phyloP scores from a whole-genome alignment of 352 stramenopile genomes.

The Phytophthora fragariaefolia region DNA sequence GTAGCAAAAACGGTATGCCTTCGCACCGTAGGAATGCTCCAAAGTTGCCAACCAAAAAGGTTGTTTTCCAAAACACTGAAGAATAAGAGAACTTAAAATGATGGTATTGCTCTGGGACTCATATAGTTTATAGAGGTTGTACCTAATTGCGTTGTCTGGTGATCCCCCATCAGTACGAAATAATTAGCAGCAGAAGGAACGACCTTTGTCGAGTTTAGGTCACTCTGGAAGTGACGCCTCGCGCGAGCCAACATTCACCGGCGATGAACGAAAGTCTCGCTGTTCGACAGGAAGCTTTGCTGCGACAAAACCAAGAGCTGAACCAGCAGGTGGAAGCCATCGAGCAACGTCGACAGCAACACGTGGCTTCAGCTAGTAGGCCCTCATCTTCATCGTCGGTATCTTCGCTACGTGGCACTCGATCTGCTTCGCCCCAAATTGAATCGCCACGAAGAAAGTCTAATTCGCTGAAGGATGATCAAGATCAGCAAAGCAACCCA shows the following conservation, averaged over 20 bases:
- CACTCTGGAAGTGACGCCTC: constrained; percentile 15
- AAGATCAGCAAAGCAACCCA: constrained; percentile 7
- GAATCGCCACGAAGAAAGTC: constrained; percentile 10
- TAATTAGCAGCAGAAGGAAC: no score
- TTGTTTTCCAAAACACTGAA: no score
- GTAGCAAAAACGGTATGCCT: no score
- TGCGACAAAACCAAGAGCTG: constrained; percentile 67
- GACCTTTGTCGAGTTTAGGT: background rate
- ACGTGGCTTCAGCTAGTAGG: constrained; percentile 30
- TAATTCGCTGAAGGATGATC: background rate
- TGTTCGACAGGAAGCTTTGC: constrained; percentile 60
- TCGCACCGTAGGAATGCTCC: no score
- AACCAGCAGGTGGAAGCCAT: constrained; percentile 74
- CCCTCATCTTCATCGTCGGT: constrained; percentile 26
- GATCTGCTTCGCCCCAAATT: constrained; percentile 16
- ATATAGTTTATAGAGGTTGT: no score
- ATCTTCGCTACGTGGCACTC: constrained; percentile 23
- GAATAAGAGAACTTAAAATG: no score
- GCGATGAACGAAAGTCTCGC: constrained; percentile 71
- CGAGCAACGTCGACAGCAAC: constrained; percentile 64
- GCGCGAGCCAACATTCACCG: background rate
- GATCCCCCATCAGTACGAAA: no score
- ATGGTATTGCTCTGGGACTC: no score
- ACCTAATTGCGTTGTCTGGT: no score
- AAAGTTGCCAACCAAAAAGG: no score